Conservation (phyloP, 495 filamentous ascomycete genomes). For the Aspergillus sparsus region DNA sequence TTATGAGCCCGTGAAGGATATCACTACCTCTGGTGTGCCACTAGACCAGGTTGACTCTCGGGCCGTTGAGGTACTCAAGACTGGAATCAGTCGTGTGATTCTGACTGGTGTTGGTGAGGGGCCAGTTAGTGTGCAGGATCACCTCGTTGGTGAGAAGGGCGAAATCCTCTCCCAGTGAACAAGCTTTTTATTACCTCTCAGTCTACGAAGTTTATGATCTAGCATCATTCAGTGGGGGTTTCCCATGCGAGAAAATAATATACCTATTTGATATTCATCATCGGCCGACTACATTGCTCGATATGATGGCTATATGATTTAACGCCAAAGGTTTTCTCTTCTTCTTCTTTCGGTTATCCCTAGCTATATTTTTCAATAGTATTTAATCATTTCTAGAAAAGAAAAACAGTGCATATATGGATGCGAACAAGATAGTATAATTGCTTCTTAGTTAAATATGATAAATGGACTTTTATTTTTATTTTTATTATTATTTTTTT, state of each 20-base stretch:
- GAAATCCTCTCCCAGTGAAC: conserved; percentile 43
- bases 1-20: conserved; percentile 47
- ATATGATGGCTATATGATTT: not conserved
- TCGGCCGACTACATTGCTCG: not conserved
- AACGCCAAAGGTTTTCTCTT: not conserved
- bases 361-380: not conserved
- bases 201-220: no score
- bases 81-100: conserved; percentile 85
- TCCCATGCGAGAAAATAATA: not conserved
- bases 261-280: not conserved
- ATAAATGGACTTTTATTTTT: not conserved
- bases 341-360: no score
- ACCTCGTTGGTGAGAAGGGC: conserved; percentile 72
- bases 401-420: not conserved
- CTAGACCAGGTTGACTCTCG: conserved; percentile 55
- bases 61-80: conserved; percentile 62
- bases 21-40: conserved; percentile 49
- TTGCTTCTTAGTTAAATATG: not conserved
- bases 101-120: conserved; percentile 90
- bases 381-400: not conserved
- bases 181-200: no score
- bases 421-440: not conserved
- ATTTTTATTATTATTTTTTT: not conserved
- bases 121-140: conserved; percentile 73
- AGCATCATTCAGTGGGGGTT: no score